These are phyloP conservation scores for Globisporangium emineosum DNA, from an alignment of 352 stramenopile genomes.

Conservation along the genomic window DNA sequence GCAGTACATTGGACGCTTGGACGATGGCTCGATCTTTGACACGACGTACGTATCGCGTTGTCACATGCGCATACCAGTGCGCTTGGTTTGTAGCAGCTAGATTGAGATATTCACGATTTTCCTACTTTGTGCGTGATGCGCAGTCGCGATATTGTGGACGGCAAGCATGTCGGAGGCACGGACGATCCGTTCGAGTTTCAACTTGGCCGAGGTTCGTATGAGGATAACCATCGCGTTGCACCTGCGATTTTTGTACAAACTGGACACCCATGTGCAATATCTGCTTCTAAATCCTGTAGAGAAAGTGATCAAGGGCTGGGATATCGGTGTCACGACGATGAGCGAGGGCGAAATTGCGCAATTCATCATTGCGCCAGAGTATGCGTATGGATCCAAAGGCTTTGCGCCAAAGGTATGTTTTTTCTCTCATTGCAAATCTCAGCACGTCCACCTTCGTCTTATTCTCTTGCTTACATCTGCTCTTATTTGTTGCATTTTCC, in stretches of 20 bases:
- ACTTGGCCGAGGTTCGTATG: conserved; percentile 55
- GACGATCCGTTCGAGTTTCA: conserved; percentile 87
- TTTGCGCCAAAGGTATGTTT: conserved; percentile 68
- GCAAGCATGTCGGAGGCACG: conserved; percentile 78
- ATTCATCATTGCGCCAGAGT: conserved; percentile 83
- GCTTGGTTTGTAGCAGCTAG: background rate
- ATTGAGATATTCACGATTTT: background rate
- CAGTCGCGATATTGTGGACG: conserved; percentile 76
- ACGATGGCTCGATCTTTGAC: conserved; percentile 87
- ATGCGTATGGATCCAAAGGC: conserved; percentile 72
- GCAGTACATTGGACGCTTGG: conserved; percentile 78
- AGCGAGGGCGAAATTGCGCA: conserved; percentile 67
- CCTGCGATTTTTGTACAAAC: background rate
- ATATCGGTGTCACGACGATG: conserved; percentile 84
- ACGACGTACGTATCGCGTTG: conserved; percentile 52
- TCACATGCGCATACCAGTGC: background rate
- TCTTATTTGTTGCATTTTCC: background rate
- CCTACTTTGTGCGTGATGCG: background rate
- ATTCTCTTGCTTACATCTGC: background rate
- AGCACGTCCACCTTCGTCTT: background rate
- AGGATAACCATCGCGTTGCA: background rate
- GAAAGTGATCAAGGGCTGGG: conserved; percentile 86
- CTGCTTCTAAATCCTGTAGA: conserved; percentile 25
- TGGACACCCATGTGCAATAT: background rate
- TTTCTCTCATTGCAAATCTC: background rate